A percentile compares a stretch with the other conserved stretches of the same genome.
These are phyloP conservation scores for Pyrenopolyporus hunteri DNA, from an alignment of 495 filamentous ascomycete genomes.

Conservation along the genomic window DNA sequence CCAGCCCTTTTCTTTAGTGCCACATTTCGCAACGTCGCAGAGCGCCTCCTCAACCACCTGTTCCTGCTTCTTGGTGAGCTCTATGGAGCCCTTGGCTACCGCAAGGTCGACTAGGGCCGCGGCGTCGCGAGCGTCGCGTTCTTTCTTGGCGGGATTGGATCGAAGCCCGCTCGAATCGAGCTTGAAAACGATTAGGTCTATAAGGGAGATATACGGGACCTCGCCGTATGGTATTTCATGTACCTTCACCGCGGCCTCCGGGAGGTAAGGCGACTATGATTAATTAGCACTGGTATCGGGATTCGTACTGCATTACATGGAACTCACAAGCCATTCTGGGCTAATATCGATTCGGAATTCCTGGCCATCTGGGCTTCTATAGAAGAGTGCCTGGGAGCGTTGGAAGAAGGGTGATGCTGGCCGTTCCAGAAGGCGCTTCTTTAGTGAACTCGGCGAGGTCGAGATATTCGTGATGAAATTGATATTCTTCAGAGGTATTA, in stretches of 20 bases:
- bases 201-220: conserved; percentile 37
- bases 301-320: background rate
- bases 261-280: conserved; percentile 34
- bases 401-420: conserved; percentile 34
- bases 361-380: conserved; percentile 20
- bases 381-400: conserved; percentile 23
- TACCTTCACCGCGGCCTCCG: conserved; percentile 21
- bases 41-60: conserved; percentile 36
- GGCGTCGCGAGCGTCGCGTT: conserved; percentile 28
- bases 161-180: conserved; percentile 34
- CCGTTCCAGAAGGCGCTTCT: conserved; percentile 30
- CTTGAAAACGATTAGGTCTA: conserved; percentile 37
- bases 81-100: background rate
- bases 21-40: conserved; percentile 33
- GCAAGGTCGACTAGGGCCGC: conserved; percentile 30
- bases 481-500: conserved; percentile 24
- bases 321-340: conserved; percentile 37
- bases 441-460: conserved; percentile 24
- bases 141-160: conserved; percentile 24
- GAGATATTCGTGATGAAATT: conserved; percentile 37
- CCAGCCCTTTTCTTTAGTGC: conserved; percentile 33
- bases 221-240: conserved; percentile 22
- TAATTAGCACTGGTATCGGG: conserved; percentile 5
- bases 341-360: conserved; percentile 30
- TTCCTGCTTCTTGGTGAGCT: conserved; percentile 31